phyloP scores from a whole-genome alignment of 2,329 filamentous ascomycete species.

The Pyrenochaeta sp. region DNA sequence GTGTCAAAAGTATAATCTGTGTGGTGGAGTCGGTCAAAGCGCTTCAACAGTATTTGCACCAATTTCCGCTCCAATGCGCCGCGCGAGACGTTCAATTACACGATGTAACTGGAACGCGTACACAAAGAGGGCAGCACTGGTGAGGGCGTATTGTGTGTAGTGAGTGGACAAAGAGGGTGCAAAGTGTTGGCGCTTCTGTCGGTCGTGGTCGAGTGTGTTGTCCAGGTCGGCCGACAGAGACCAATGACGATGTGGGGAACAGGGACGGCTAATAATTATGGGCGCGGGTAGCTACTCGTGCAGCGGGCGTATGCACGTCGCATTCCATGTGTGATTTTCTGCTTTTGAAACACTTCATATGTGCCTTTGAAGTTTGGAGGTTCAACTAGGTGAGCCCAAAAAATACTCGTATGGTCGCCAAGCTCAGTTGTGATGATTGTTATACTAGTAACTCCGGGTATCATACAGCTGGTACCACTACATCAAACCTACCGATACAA shows the following conservation, averaged over 20 bases:
- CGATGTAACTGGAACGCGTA: slow-evolving; percentile 31
- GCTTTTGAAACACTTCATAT: not conserved
- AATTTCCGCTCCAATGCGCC: slow-evolving; percentile 32
- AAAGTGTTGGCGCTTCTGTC: slow-evolving; percentile 36
- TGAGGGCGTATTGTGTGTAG: slow-evolving; percentile 25
- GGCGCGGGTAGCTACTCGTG: slow-evolving; percentile 19
- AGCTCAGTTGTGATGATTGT: not conserved
- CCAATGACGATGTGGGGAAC: slow-evolving; percentile 43
- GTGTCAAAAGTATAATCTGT: not conserved
- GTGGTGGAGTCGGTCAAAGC: slow-evolving; percentile 44
- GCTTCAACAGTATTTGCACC: slow-evolving; percentile 31
- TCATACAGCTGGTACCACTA: slow-evolving; percentile 4
- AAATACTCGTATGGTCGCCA: not conserved
- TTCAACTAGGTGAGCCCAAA: not conserved
- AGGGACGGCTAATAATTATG: slow-evolving; percentile 28
- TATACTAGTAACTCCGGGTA: slow-evolving; percentile 13
- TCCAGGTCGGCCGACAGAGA: slow-evolving; percentile 26
- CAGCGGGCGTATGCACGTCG: slow-evolving; percentile 17
- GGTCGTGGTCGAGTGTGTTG: slow-evolving; percentile 33
- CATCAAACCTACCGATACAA: slow-evolving; percentile 14
- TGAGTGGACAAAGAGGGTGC: slow-evolving; percentile 30
- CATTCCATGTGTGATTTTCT: not conserved
- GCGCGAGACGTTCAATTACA: slow-evolving; percentile 25
- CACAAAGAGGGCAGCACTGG: slow-evolving; percentile 12
- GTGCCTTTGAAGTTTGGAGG: not conserved